These are phyloP conservation scores for Fusarium xylarioides DNA, from an alignment of 2,329 filamentous ascomycete genomes.

Conservation along the genomic window DNA sequence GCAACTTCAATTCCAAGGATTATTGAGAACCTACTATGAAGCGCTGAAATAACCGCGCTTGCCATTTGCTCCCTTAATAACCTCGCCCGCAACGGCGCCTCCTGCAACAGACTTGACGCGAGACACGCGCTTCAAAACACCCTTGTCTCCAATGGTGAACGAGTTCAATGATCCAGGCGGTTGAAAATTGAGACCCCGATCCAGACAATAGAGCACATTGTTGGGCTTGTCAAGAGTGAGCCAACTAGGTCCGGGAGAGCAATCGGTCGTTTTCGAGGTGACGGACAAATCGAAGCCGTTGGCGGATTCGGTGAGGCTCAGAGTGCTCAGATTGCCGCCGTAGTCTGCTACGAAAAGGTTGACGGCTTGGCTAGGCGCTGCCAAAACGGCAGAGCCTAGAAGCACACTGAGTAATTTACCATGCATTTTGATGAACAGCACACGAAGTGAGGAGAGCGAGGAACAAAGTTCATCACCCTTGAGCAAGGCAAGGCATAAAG, in stretches of 20 bases:
- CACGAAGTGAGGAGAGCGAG: no score
- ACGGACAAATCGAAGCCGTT: slow-evolving; percentile 10
- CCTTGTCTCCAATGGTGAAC: slow-evolving; percentile 19
- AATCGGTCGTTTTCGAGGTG: slow-evolving; percentile 18
- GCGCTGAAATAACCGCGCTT: slow-evolving; percentile 31
- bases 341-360: slow-evolving; percentile 38
- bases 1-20: fast-evolving
- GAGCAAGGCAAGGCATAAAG: neutral
- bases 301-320: slow-evolving; percentile 8
- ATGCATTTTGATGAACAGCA: neutral
- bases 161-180: slow-evolving; percentile 36
- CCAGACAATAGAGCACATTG: slow-evolving; percentile 36
- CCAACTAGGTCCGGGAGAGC: slow-evolving; percentile 31
- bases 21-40: slow-evolving; percentile 29
- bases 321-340: slow-evolving; percentile 32
- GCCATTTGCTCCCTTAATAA: slow-evolving; percentile 23
- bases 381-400: slow-evolving; percentile 5
- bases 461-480: no score
- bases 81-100: slow-evolving; percentile 32
- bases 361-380: slow-evolving; percentile 9
- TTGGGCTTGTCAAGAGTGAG: slow-evolving; percentile 24
- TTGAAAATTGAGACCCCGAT: slow-evolving; percentile 16
- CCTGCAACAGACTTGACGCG: slow-evolving; percentile 20
- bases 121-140: slow-evolving; percentile 15
- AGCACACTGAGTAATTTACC: neutral